Conservation (phyloP, 345 rosid genomes). For the Corchorus olitorius region DNA sequence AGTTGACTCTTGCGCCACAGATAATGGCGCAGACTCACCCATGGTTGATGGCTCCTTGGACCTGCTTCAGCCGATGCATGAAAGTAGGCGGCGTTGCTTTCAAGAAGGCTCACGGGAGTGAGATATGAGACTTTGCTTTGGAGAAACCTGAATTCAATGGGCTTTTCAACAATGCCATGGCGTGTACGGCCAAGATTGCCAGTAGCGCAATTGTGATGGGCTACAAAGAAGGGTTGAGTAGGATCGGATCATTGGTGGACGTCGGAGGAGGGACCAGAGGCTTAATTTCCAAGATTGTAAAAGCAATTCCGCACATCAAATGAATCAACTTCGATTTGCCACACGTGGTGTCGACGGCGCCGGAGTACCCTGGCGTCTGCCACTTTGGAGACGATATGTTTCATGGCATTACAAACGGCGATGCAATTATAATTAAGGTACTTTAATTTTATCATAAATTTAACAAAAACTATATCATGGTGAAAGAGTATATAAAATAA, state of each 20-base stretch:
- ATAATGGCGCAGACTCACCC: constrained; percentile 32
- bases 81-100: constrained; percentile 42
- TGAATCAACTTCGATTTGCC: constrained; percentile 40
- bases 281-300: constrained; percentile 25
- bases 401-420: background rate
- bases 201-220: constrained; percentile 17
- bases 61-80: constrained; percentile 27
- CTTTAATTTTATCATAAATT: too few relatives aligned
- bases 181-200: constrained; percentile 25
- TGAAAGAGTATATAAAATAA: too few relatives aligned
- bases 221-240: constrained; percentile 32
- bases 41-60: constrained; percentile 26
- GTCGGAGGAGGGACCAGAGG: constrained; percentile 41
- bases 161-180: constrained; percentile 35
- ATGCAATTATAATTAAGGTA: too few relatives aligned
- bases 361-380: constrained; percentile 19
- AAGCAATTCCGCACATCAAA: constrained; percentile 30
- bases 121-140: constrained; percentile 28
- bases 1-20: constrained; percentile 30
- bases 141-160: constrained; percentile 26
- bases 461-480: too few relatives aligned
- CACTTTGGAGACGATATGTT: constrained; percentile 45
- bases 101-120: constrained; percentile 35
- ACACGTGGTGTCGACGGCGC: constrained; percentile 37
- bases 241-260: constrained; percentile 27